Percentiles rank a stretch among this genome's conserved stretches.
These are phyloP conservation scores for Cercospora sp. DNA, from an alignment of 2,329 filamentous ascomycete genomes.

Conservation along the genomic window DNA sequence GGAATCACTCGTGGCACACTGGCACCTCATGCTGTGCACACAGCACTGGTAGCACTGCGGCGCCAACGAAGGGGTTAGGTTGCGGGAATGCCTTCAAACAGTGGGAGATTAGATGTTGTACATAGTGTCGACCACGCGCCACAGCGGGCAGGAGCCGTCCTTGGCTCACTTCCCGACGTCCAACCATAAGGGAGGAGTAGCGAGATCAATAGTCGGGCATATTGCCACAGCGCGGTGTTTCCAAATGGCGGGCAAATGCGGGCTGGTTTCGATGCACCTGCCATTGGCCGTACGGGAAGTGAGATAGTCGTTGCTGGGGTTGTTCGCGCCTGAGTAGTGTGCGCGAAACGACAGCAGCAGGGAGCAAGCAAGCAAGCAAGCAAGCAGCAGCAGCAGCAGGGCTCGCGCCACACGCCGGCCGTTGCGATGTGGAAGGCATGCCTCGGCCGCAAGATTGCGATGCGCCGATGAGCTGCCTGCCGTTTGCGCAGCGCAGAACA, in stretches of 20 bases:
- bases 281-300: slow-evolving; percentile 3
- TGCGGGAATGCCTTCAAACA: slow-evolving; percentile 3
- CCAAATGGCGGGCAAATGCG: not conserved
- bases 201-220: not conserved
- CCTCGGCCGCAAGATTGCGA: not conserved
- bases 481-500: not conserved
- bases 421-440: not conserved
- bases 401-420: not conserved
- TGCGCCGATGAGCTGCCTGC: not conserved
- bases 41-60: not conserved
- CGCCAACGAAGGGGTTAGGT: not conserved
- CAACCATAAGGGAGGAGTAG: not conserved
- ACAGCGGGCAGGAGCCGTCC: not conserved
- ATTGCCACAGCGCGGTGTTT: not conserved
- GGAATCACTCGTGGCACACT: not conserved
- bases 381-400: not conserved
- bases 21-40: not conserved
- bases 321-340: not conserved
- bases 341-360: not conserved
- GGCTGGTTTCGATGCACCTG: not conserved
- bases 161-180: not conserved
- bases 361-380: not conserved
- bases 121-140: not conserved
- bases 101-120: slow-evolving; percentile 2
- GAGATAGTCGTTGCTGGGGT: not conserved